Evolutionary conservation across 768 basidiomycete genomes (phyloP).

Genomic region (Suillus lakei): DNA sequence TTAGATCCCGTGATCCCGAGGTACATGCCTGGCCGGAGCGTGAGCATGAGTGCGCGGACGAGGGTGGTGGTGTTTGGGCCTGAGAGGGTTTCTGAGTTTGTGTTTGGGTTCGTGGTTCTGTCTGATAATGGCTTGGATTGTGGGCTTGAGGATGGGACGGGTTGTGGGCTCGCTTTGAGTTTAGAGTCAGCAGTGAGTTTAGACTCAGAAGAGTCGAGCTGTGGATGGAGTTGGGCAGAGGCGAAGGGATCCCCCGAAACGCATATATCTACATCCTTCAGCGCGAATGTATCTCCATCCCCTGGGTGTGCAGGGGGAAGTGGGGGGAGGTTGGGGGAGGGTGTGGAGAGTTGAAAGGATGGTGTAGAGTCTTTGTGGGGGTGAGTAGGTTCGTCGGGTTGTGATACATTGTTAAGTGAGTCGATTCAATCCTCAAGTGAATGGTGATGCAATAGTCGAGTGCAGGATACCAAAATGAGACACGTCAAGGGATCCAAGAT

Average conservation of each 20-base stretch:
- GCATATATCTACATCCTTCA: conserved; percentile 73
- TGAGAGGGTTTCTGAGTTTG: conserved; percentile 14
- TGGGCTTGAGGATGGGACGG: too few species aligned
- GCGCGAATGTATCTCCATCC: conserved; percentile 52
- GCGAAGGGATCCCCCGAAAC: conserved; percentile 44
- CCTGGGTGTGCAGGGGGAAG: conserved; percentile 44
- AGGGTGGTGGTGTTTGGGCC: conserved; percentile 43
- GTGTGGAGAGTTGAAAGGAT: conserved; percentile 86
- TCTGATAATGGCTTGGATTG: not conserved
- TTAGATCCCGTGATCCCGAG: conserved; percentile 93
- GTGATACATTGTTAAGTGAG: not conserved
- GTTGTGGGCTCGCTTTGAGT: too few species aligned
- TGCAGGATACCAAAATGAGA: too few species aligned
- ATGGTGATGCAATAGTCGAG: too few species aligned
- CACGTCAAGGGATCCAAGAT: not conserved
- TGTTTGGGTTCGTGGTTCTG: conserved; percentile 11
- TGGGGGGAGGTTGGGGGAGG: conserved; percentile 66
- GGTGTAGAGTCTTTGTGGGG: conserved; percentile 81
- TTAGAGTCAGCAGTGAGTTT: not conserved
- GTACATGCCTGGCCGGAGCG: conserved; percentile 76
- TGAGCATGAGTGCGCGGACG: conserved; percentile 70
- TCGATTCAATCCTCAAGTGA: too few species aligned
- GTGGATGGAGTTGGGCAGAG: too few species aligned
- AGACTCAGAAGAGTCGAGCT: too few species aligned
- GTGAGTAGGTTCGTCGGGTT: not conserved